Conservation (phyloP, 2,329 filamentous ascomycete species). For the Kalaharituber pfeilii region DNA sequence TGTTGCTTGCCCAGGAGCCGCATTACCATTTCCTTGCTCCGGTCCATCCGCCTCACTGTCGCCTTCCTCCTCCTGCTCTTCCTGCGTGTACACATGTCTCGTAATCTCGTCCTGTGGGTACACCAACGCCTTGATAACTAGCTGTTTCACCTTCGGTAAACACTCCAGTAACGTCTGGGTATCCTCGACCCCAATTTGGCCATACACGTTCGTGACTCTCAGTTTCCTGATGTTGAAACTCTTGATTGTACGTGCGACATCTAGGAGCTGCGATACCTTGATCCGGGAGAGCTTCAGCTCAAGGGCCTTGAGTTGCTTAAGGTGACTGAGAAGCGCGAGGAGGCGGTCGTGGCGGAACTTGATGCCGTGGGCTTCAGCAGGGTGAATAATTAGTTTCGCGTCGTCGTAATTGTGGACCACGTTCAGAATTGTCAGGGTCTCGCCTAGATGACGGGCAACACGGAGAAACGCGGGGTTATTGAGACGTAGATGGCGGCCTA, state of each 20-base stretch:
- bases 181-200: not conserved
- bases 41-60: not conserved
- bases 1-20: not conserved
- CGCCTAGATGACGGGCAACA: slow-evolving; percentile 11
- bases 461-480: slow-evolving; percentile 9
- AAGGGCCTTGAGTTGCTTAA: slow-evolving; percentile 10
- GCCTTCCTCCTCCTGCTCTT: not conserved
- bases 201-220: not conserved
- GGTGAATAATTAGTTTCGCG: slow-evolving; percentile 7
- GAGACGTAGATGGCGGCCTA: slow-evolving; percentile 10
- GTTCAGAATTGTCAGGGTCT: slow-evolving; percentile 10
- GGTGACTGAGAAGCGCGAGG: slow-evolving; percentile 9
- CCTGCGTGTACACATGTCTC: not conserved
- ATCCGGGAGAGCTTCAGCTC: slow-evolving; percentile 5
- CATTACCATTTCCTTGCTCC: not conserved
- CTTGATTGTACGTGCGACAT: not conserved
- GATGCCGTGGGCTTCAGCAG: slow-evolving; percentile 10
- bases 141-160: not conserved
- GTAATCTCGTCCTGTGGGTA: not conserved
- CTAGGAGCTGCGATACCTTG: not conserved
- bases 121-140: not conserved
- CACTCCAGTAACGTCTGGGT: not conserved
- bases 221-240: not conserved
- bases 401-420: slow-evolving; percentile 13
- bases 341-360: slow-evolving; percentile 9